Percentiles rank a stretch among this genome's conserved stretches.
Conservation (phyloP, 441 rosid genomes). For the Eutrema salsugineum region DNA sequence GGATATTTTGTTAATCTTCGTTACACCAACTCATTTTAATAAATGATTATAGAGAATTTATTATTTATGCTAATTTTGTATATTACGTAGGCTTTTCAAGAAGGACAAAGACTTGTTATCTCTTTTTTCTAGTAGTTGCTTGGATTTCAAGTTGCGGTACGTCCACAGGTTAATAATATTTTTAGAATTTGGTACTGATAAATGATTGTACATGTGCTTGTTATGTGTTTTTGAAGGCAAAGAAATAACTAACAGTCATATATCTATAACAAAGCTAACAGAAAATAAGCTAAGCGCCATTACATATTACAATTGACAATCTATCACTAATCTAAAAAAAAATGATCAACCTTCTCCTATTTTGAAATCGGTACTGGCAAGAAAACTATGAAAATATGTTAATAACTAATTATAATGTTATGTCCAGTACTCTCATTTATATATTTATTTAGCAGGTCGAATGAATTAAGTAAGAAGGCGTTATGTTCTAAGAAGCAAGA, state of each 20-base stretch:
- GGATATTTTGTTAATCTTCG: background rate
- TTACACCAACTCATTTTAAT: conserved; percentile 33
- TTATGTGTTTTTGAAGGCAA: background rate
- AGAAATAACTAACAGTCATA: background rate
- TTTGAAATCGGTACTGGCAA: background rate
- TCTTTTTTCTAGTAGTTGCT: conserved; percentile 12
- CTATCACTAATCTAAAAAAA: background rate
- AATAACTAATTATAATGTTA: background rate
- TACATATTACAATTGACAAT: background rate
- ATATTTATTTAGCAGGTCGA: background rate
- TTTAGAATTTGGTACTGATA: background rate
- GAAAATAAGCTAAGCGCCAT: background rate
- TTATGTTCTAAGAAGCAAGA: background rate
- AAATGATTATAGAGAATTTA: background rate
- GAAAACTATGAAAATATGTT: background rate
- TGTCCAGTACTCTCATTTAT: background rate
- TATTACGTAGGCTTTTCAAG: background rate
- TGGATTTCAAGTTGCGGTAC: conserved; percentile 16
- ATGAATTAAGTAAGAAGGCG: background rate
- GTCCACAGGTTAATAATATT: background rate
- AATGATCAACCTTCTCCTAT: background rate
- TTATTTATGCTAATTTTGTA: background rate
- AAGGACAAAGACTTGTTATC: conserved; percentile 18
- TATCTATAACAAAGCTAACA: background rate
- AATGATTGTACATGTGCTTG: background rate